phyloP scores from a whole-genome alignment of 176 grass and related monocot species.

The Olyra latifolia region DNA sequence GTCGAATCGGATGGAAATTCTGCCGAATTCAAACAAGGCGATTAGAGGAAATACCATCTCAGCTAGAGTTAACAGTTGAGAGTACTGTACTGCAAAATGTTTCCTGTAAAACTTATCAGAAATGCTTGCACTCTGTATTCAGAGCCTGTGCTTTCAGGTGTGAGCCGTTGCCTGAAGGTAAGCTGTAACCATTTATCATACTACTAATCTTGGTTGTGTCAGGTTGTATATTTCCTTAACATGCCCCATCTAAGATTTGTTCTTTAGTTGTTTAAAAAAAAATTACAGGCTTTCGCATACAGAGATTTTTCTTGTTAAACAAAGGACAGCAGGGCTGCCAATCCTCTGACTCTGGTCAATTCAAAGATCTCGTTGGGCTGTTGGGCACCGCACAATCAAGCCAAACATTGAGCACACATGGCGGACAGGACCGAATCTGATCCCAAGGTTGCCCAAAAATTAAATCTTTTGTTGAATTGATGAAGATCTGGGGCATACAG shows the following conservation, averaged over 20 bases:
- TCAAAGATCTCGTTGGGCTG: slow-evolving; percentile 27
- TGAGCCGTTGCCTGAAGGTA: neutral
- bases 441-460: neutral
- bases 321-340: slow-evolving; percentile 26
- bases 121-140: neutral
- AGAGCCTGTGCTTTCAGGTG: neutral
- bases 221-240: too few species aligned
- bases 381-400: neutral
- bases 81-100: neutral
- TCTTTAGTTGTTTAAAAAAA: too few species aligned
- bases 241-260: too few species aligned
- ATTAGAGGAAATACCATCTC: neutral
- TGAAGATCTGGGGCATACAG: slow-evolving; percentile 10
- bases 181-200: neutral
- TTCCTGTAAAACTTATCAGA: neutral
- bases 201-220: neutral
- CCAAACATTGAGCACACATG: neutral
- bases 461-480: neutral
- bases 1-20: too few species aligned
- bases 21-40: neutral
- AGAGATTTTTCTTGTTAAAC: neutral
- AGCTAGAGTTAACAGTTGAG: neutral
- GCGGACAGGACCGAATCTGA: slow-evolving; percentile 10
- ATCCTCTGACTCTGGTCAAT: slow-evolving; percentile 24
- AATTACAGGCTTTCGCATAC: too few species aligned